phyloP scores from a whole-genome alignment of 225 moss, liverwort and hornwort species.

The Physcomitrellopsis africana region DNA sequence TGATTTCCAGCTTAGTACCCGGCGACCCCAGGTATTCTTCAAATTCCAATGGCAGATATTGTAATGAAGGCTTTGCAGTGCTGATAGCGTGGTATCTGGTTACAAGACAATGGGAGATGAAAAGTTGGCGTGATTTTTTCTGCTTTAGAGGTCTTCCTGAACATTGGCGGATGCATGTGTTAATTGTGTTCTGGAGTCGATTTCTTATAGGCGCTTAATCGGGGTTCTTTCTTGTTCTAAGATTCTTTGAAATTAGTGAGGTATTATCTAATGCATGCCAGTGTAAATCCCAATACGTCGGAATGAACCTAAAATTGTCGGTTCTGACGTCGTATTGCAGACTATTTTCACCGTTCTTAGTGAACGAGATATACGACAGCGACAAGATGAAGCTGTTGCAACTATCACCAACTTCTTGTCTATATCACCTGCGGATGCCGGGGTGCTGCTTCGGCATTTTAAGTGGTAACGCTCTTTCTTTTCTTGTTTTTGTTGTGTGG shows the following conservation, averaged over 20 bases:
- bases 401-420: conserved; percentile 89
- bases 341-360: conserved; percentile 90
- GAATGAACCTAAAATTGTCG: neutral
- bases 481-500: neutral
- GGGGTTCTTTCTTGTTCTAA: no score
- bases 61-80: neutral
- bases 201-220: neutral
- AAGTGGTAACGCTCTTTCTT: conserved; percentile 61
- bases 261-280: neutral
- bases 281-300: conserved; percentile 3
- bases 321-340: conserved; percentile 39
- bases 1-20: conserved; percentile 65
- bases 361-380: conserved; percentile 83
- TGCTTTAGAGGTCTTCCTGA: neutral
- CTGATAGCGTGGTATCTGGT: neutral
- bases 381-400: conserved; percentile 81
- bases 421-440: conserved; percentile 80
- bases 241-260: neutral
- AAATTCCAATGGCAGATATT: neutral
- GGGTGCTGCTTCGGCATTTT: conserved; percentile 86
- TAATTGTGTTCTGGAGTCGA: neutral
- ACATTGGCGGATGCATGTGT: conserved; percentile 14
- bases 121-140: neutral
- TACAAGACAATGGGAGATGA: neutral
- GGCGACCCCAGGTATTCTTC: conserved; percentile 54